Evolutionary conservation across 495 filamentous ascomycete species (phyloP), one percentile per base, ranked within the genome.

Genomic region (Penicillium nucicola): DNA sequence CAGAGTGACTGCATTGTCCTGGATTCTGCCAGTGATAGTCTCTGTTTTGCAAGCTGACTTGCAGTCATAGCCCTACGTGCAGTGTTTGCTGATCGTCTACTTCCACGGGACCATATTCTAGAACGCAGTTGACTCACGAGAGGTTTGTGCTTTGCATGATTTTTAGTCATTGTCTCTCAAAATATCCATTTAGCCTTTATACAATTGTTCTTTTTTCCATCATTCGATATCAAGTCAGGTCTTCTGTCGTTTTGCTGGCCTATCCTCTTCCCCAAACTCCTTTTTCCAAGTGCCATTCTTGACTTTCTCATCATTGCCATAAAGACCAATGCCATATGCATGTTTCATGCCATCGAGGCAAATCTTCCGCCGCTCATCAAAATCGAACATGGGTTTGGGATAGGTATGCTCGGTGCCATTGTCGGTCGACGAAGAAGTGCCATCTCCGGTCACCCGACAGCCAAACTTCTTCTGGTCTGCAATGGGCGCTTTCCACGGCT

Each of bases 301-400:
- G 2, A 88, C 81, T 53, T 66, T 69, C 13, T 65, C 45, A 64
- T 84, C 75, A 55, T 85, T 66, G 0, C 85, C 85, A 58, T 85
- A 71, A 15, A 88, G 58, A 0, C 80, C 77, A 5, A 84, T 70
- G 6, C 71, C 50, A 69, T 86, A 89, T 0, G 84, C 85, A 19
- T 75, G 71, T 64, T 88, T 88, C 74, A 88, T 83, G 0, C 70
- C 75, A 42, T 75, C 65, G 4, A 88, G 66, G 56, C 86, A 88
- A 11, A 82, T 60, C 14, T 74, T 62, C 34, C 82, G 75, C 50
- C 81, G 65, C 55, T 77, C 69, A 22, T 68, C 59, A 50, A 89
- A 88, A 66, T 89, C 83, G 61, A 89, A 87, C 80, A 88, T 88
- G 2, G 83, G 82, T 53, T 81, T 82, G 12, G 84, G 83, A 66